Evolutionary conservation across 352 stramenopile species (phyloP), one percentile per base, ranked within the genome.

Genomic region (Pythium chondricola): DNA sequence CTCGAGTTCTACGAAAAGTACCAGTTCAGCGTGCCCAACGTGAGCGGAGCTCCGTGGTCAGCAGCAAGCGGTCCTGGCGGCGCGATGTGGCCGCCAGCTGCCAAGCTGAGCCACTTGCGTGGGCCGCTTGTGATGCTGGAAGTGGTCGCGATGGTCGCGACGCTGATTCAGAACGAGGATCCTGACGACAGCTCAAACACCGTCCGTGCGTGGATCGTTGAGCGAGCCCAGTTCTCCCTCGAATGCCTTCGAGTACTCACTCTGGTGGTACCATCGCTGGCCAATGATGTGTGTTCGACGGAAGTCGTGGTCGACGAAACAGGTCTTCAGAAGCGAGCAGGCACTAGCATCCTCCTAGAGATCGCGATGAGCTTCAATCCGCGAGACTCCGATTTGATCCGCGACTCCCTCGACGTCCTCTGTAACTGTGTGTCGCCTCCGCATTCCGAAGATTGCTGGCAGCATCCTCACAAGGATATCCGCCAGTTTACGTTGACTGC

Each of bases 1-100:
- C 56, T 93, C 39, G 61, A 85, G 3, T 88, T 93, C 47, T 93
- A 83, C 40, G 82, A 90, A 27, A 88, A 89, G 25, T 88, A 89
- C 44, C 77, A 80, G 17, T 89, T 85, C 52, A 91, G 75, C 49
- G 73, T 83, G 11, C 31, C 42, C n/a, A 64, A 48, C 25, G 65
- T 51, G 17, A 67, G 54, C 31, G 29, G 29, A 8, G 76, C 63
- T 32, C 66, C 65, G n/a, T 90, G 73, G 74, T 84, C 74, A 3
- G 74, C 72, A 8, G 64, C 69, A 11, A 67, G 56, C 20, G 77
- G 66, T 8, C 64, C 73, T 27, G 69, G 74, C 1, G 74, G 74
- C 20, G 57, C 56, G 6, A 87, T 92, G 64, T 92, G 80, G 80
- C 35, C 75, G 18, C 77, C 77, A 21, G 80, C 80, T 22, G 80